These are phyloP conservation scores for Carex littledalei DNA, from an alignment of 176 grass and related monocot species.

Conservation along the genomic window DNA sequence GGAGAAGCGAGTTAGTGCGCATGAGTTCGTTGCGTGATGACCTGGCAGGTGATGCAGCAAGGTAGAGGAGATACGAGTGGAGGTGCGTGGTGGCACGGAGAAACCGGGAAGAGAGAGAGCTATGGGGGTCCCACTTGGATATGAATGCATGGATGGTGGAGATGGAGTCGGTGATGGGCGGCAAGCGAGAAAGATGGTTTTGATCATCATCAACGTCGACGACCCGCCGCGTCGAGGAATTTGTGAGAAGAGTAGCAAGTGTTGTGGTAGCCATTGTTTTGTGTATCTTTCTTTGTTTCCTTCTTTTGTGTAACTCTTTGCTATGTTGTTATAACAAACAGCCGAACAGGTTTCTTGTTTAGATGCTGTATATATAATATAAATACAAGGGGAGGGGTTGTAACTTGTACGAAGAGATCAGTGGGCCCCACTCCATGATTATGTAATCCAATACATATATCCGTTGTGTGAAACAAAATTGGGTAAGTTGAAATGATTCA, in stretches of 20 bases:
- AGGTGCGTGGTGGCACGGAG: constrained; percentile 40
- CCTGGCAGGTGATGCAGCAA: constrained; percentile 12
- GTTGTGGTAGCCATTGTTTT: neutral
- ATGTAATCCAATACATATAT: neutral
- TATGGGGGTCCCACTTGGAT: constrained; percentile 40
- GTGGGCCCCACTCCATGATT: neutral
- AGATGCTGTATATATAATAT: no score
- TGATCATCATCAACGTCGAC: neutral
- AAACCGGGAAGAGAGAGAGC: constrained; percentile 26
- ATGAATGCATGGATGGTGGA: constrained; percentile 36
- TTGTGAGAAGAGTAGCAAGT: neutral
- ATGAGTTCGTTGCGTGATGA: constrained; percentile 17
- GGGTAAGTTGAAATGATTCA: no score
- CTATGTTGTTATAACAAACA: neutral
- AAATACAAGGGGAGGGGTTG: no score
- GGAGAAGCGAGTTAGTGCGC: constrained; percentile 47
- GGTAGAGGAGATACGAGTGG: constrained; percentile 53
- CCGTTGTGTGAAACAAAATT: no score
- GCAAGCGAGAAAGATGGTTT: neutral
- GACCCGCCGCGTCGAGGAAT: neutral
- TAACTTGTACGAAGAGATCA: no score
- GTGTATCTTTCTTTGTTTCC: neutral
- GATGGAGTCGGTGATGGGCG: constrained; percentile 40
- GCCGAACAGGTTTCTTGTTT: no score
- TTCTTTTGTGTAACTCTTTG: neutral